phyloP scores from a whole-genome alignment of 164 flowering plant species.

The Umbellularia californica region DNA sequence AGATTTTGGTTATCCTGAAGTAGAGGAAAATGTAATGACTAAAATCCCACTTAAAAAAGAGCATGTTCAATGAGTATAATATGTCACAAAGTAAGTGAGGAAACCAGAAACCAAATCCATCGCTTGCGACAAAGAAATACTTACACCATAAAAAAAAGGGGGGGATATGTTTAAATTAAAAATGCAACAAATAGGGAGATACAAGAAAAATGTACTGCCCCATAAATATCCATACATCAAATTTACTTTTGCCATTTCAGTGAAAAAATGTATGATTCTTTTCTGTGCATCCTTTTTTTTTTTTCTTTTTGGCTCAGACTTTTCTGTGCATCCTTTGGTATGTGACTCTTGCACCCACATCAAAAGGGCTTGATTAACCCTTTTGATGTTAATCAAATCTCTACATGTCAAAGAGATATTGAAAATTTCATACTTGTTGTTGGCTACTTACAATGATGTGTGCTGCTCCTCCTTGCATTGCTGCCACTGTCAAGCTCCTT shows the following conservation, averaged over 20 bases:
- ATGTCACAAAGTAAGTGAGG: background rate
- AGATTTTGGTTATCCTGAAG: background rate
- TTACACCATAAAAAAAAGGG: no score
- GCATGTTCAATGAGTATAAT: background rate
- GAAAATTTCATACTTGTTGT: background rate
- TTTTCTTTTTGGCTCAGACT: no score
- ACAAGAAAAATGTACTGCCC: no score
- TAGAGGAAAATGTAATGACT: background rate
- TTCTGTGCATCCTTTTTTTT: background rate
- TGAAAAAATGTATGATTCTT: background rate
- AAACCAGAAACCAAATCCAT: background rate
- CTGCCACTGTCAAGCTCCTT: slow-evolving; percentile 22
- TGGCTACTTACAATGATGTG: slow-evolving; percentile 2
- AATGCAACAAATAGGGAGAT: no score
- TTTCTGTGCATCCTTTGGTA: background rate
- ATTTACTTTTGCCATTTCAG: background rate
- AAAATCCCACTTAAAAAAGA: background rate
- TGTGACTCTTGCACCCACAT: background rate
- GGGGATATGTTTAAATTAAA: no score
- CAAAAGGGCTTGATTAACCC: no score
- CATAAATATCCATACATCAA: background rate
- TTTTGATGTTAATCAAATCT: background rate
- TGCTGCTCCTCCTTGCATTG: slow-evolving; percentile 27
- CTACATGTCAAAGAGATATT: background rate
- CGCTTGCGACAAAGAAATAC: no score